phyloP scores from a whole-genome alignment of 2,329 filamentous ascomycete species.

The Xylariaceae sp. region DNA sequence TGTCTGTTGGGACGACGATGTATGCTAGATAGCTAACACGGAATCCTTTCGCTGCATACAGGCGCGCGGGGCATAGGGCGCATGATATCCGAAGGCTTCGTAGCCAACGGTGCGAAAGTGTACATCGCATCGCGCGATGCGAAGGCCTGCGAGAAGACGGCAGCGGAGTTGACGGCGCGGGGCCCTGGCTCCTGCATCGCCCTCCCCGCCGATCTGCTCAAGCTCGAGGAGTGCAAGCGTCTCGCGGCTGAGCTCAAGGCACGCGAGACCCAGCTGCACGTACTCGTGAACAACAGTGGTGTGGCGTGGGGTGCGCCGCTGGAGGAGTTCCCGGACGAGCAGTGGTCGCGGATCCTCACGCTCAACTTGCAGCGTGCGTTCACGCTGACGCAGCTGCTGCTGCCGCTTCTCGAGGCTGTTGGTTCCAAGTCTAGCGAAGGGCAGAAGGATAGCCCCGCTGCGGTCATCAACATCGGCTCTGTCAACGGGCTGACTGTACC shows the following conservation, averaged over 20 bases:
- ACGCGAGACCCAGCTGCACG: conserved; percentile 49
- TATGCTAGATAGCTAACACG: conserved; percentile 1
- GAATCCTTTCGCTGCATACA: conserved; percentile 11
- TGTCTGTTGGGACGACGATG: not conserved
- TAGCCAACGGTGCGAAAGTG: conserved; percentile 58
- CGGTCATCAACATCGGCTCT: conserved; percentile 61
- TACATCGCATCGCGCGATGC: conserved; percentile 63
- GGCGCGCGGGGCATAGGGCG: conserved; percentile 58
- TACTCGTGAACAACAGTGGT: conserved; percentile 63
- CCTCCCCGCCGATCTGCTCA: conserved; percentile 61
- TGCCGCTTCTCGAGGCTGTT: conserved; percentile 52
- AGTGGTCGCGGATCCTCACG: conserved; percentile 56
- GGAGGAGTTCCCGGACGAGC: conserved; percentile 53
- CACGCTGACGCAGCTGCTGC: conserved; percentile 57
- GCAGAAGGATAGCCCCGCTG: conserved; percentile 43
- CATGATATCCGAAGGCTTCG: conserved; percentile 63
- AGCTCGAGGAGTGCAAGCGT: conserved; percentile 48
- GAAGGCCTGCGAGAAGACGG: conserved; percentile 51
- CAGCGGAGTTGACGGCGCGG: conserved; percentile 49
- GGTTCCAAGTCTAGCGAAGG: conserved; percentile 29
- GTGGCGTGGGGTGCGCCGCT: conserved; percentile 59
- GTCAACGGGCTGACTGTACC: conserved; percentile 60
- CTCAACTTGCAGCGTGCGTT: conserved; percentile 66
- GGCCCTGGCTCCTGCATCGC: conserved; percentile 49
- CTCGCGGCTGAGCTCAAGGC: conserved; percentile 48